Evolutionary conservation across 208 protist genomes (phyloP).

Genomic region (Trichomonas gallinae): DNA sequence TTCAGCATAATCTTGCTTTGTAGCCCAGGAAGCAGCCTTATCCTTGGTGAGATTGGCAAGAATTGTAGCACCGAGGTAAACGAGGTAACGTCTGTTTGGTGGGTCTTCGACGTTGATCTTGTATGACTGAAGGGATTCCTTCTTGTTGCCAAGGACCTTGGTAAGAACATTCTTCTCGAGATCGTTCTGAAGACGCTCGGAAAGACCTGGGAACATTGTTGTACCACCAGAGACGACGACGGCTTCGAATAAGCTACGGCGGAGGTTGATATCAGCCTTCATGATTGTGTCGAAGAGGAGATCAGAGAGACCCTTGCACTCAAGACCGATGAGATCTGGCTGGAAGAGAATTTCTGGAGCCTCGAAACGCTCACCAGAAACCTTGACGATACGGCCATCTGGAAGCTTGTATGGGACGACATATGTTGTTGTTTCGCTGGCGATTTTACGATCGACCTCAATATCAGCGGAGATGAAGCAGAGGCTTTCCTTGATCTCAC

Average conservation of each 20-base stretch:
- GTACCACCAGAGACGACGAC: slow-evolving; percentile 88
- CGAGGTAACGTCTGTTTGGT: slow-evolving; percentile 84
- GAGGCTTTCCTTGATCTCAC: slow-evolving; percentile 42
- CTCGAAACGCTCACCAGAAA: slow-evolving; percentile 71
- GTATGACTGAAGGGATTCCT: slow-evolving; percentile 52
- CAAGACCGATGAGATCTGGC: slow-evolving; percentile 69
- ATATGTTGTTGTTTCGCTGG: slow-evolving; percentile 56
- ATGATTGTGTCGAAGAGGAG: slow-evolving; percentile 76
- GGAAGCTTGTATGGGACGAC: slow-evolving; percentile 55
- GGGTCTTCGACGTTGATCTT: slow-evolving; percentile 70
- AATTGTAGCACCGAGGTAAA: slow-evolving; percentile 80
- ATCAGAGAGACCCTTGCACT: slow-evolving; percentile 48
- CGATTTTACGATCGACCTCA: slow-evolving; percentile 56
- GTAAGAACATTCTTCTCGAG: slow-evolving; percentile 66
- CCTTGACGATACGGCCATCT: slow-evolving; percentile 56
- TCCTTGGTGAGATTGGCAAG: slow-evolving; percentile 77
- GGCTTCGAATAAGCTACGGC: slow-evolving; percentile 71
- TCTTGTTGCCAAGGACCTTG: slow-evolving; percentile 66
- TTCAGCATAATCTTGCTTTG: slow-evolving; percentile 58
- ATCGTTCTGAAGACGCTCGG: slow-evolving; percentile 75
- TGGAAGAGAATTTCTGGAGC: slow-evolving; percentile 85
- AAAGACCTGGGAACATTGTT: slow-evolving; percentile 85
- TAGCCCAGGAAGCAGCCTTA: slow-evolving; percentile 60
- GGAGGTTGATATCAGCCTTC: slow-evolving; percentile 59
- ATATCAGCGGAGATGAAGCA: neutral